Evolutionary conservation across 2,329 filamentous ascomycete species (phyloP).

Genomic region (Rhynchosporium graminicola): DNA sequence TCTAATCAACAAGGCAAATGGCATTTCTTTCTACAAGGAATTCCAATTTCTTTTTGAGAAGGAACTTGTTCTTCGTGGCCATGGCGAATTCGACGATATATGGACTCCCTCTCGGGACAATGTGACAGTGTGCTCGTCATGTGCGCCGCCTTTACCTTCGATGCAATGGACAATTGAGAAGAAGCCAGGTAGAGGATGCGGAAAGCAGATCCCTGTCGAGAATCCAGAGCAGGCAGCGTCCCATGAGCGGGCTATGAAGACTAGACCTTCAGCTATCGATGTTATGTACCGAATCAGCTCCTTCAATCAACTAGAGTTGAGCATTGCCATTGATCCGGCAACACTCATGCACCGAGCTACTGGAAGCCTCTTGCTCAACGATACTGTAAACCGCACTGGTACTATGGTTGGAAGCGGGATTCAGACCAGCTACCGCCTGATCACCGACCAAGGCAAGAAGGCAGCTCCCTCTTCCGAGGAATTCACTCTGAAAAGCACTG

Average conservation of each 20-base stretch:
- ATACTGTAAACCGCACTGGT: conserved; percentile 17
- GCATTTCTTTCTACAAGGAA: background rate
- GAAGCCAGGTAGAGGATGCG: conserved; percentile 16
- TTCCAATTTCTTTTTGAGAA: conserved; percentile 9
- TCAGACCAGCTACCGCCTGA: conserved; percentile 48
- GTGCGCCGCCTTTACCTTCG: conserved; percentile 43
- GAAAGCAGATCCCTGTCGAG: conserved; percentile 49
- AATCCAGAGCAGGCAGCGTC: conserved; percentile 50
- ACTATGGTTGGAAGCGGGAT: conserved; percentile 21
- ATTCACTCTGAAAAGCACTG: conserved; percentile 18
- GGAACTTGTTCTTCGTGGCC: background rate
- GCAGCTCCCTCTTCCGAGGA: background rate
- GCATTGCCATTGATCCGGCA: conserved; percentile 45
- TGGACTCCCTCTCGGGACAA: conserved; percentile 4
- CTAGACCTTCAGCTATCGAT: conserved; percentile 46
- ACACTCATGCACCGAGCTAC: conserved; percentile 48
- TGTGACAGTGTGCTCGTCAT: conserved; percentile 26
- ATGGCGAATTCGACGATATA: background rate
- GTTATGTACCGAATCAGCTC: conserved; percentile 42
- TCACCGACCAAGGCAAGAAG: conserved; percentile 45
- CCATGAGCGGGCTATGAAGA: conserved; percentile 54
- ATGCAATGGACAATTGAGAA: conserved; percentile 42
- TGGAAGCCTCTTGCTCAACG: background rate
- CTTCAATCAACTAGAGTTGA: conserved; percentile 42
- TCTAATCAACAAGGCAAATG: background rate